Conservation (phyloP, 2,329 filamentous ascomycete species). For the Curvularia sp. region DNA sequence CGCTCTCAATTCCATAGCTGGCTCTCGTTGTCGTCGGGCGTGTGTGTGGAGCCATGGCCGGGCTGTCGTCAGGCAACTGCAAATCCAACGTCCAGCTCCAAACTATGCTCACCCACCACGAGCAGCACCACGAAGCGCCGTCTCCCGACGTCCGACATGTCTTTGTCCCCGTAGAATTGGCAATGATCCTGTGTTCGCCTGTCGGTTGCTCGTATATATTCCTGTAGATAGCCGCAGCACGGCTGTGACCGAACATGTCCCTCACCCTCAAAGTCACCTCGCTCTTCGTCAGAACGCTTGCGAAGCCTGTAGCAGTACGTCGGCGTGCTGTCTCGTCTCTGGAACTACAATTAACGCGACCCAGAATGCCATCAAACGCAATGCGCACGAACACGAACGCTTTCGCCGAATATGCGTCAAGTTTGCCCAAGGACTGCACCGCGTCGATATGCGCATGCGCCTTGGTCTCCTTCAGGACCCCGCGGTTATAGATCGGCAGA, state of each 20-base stretch:
- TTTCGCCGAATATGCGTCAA: slow-evolving; percentile 68
- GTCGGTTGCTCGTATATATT: slow-evolving; percentile 16
- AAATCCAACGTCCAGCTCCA: slow-evolving; percentile 18
- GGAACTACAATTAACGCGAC: slow-evolving; percentile 8
- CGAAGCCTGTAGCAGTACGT: slow-evolving; percentile 71
- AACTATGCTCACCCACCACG: slow-evolving; percentile 9
- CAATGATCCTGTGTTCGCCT: slow-evolving; percentile 14
- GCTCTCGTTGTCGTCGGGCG: slow-evolving; percentile 24
- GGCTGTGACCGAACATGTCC: slow-evolving; percentile 58
- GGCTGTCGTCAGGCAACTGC: slow-evolving; percentile 33
- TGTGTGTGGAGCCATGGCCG: slow-evolving; percentile 28
- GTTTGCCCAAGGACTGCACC: slow-evolving; percentile 70
- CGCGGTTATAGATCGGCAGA: slow-evolving; percentile 61
- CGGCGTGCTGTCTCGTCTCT: too few species aligned
- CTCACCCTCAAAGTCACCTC: slow-evolving; percentile 72
- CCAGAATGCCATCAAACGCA: slow-evolving; percentile 71
- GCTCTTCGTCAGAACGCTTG: slow-evolving; percentile 68
- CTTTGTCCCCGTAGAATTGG: neutral
- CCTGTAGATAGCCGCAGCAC: slow-evolving; percentile 12
- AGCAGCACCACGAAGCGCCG: neutral
- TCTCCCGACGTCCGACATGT: neutral
- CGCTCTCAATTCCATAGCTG: neutral
- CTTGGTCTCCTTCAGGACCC: slow-evolving; percentile 70
- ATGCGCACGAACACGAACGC: slow-evolving; percentile 72
- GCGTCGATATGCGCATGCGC: slow-evolving; percentile 72